phyloP scores from a whole-genome alignment of 148 eudicot genomes.

The Talinum fruticosum region DNA sequence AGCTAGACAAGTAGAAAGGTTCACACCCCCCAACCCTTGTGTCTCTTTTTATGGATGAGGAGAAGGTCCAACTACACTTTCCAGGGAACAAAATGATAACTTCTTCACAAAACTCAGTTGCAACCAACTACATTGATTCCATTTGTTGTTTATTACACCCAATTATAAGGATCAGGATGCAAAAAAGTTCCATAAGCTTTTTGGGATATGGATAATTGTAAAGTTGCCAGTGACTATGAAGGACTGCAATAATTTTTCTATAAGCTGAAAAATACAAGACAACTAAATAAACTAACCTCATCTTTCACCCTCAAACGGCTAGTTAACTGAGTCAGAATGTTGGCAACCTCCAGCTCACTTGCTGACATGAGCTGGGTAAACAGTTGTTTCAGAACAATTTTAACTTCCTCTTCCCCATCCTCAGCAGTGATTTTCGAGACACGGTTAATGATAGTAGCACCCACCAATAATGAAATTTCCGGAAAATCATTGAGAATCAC shows the following conservation, averaged over 20 bases:
- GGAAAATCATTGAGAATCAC: conserved; percentile 65
- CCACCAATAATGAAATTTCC: conserved; percentile 72
- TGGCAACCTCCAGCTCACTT: conserved; percentile 49
- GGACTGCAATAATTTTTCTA: neutral
- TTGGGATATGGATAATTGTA: neutral
- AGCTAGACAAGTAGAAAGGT: neutral
- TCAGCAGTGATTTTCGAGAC: conserved; percentile 36
- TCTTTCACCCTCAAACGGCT: conserved; percentile 52
- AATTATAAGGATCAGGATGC: neutral
- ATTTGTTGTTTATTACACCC: neutral
- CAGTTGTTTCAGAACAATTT: conserved; percentile 45
- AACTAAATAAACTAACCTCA: conserved; percentile 36
- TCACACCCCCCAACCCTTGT: neutral
- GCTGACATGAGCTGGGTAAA: conserved; percentile 84
- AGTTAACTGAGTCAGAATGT: conserved; percentile 51
- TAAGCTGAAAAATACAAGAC: neutral
- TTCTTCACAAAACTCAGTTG: neutral
- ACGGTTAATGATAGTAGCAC: conserved; percentile 46
- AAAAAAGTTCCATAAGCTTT: too few species aligned
- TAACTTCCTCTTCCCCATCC: conserved; percentile 49
- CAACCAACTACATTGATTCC: neutral
- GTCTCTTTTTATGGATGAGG: neutral
- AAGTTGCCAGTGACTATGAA: too few species aligned
- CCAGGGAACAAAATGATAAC: neutral
- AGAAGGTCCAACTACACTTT: neutral